Conservation (phyloP, 805 yeast species). For the Cyberlindnera misumaiensis region DNA sequence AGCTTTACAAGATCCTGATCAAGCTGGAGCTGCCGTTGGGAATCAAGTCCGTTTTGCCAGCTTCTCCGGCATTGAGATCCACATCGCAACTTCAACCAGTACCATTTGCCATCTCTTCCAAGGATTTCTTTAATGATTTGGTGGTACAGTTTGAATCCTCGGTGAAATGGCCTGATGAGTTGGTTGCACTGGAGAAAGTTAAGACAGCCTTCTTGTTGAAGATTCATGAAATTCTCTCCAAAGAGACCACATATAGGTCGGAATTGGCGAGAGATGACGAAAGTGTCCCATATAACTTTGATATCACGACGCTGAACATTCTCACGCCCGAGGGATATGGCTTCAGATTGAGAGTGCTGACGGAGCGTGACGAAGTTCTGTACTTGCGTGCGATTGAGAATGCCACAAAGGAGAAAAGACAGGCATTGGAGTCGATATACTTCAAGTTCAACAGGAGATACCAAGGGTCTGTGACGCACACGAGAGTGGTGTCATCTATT, state of each 20-base stretch:
- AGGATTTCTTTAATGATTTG: slow-evolving; percentile 74
- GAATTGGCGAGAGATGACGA: slow-evolving; percentile 58
- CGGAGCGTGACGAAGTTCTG: slow-evolving; percentile 77
- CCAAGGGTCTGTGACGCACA: slow-evolving; percentile 67
- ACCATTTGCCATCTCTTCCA: slow-evolving; percentile 69
- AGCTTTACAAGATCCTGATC: slow-evolving; percentile 44
- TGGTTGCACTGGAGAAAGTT: slow-evolving; percentile 76
- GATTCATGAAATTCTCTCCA: slow-evolving; percentile 41
- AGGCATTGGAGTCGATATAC: slow-evolving; percentile 53
- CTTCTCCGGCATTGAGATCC: slow-evolving; percentile 67
- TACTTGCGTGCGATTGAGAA: slow-evolving; percentile 67
- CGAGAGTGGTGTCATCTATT: slow-evolving; percentile 67
- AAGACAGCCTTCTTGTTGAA: slow-evolving; percentile 84
- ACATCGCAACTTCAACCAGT: slow-evolving; percentile 75
- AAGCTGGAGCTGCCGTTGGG: slow-evolving; percentile 57
- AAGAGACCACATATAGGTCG: slow-evolving; percentile 48
- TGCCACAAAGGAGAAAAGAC: slow-evolving; percentile 52
- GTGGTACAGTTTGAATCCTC: slow-evolving; percentile 85
- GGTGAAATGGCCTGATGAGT: slow-evolving; percentile 93
- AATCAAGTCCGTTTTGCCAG: slow-evolving; percentile 65
- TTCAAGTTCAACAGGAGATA: slow-evolving; percentile 58
- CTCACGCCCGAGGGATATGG: slow-evolving; percentile 89
- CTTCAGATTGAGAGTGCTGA: slow-evolving; percentile 65
- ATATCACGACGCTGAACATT: slow-evolving; percentile 52
- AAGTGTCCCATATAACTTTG: slow-evolving; percentile 57